These are phyloP conservation scores for Tolypocladium ophioglossoides DNA, from an alignment of 2,329 filamentous ascomycete species.

Conservation along the genomic window DNA sequence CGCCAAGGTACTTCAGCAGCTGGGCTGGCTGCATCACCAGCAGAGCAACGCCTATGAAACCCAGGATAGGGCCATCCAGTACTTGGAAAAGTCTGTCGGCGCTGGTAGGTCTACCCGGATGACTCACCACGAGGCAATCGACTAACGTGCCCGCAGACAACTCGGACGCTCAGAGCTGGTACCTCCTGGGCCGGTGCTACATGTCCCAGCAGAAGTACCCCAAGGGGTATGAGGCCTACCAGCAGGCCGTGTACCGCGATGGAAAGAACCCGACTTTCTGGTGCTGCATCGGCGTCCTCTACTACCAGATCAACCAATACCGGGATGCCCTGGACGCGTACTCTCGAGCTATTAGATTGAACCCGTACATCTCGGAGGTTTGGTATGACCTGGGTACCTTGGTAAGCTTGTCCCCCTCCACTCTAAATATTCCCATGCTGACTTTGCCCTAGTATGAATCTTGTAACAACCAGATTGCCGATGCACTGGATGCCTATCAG, in stretches of 20 bases:
- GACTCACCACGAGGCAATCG: neutral
- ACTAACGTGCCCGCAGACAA: slow-evolving; percentile 53
- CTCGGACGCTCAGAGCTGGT: slow-evolving; percentile 95
- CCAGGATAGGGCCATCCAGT: slow-evolving; percentile 94
- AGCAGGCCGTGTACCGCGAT: slow-evolving; percentile 96
- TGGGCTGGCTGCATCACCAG: slow-evolving; percentile 96
- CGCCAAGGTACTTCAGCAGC: slow-evolving; percentile 94
- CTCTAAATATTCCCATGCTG: slow-evolving; percentile 10
- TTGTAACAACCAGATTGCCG: slow-evolving; percentile 96
- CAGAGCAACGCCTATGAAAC: slow-evolving; percentile 85
- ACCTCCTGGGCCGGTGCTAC: slow-evolving; percentile 92
- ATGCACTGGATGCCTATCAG: slow-evolving; percentile 92
- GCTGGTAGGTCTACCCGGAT: slow-evolving; percentile 56
- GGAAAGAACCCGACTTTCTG: slow-evolving; percentile 97
- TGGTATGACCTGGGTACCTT: slow-evolving; percentile 97
- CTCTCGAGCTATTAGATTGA: slow-evolving; percentile 88
- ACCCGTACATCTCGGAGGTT: slow-evolving; percentile 96
- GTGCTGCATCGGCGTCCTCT: slow-evolving; percentile 97
- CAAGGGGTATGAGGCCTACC: slow-evolving; percentile 96
- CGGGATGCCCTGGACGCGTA: slow-evolving; percentile 95
- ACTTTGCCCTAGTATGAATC: slow-evolving; percentile 68
- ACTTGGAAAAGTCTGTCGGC: slow-evolving; percentile 89
- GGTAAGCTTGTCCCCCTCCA: slow-evolving; percentile 44
- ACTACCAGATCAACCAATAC: slow-evolving; percentile 99
- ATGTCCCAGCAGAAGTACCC: slow-evolving; percentile 99